Conservation (phyloP, 2,329 filamentous ascomycete genomes). For the Colletotrichum acutatum region DNA sequence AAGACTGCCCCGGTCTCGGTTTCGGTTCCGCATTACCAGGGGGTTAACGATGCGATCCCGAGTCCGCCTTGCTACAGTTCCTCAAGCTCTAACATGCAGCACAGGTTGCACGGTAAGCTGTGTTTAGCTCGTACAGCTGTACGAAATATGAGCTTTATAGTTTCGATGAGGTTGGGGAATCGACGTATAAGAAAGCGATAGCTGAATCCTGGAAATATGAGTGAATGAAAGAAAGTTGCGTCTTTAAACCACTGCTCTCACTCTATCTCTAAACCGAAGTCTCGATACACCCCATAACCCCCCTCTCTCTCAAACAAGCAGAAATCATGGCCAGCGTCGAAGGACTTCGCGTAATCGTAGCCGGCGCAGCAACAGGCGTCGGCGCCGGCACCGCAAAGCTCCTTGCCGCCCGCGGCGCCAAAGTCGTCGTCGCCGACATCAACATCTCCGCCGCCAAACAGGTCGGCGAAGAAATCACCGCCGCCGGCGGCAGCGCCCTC, state of each 20-base stretch:
- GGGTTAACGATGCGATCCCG: neutral
- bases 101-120: too few species aligned
- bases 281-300: neutral
- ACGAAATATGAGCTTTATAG: neutral
- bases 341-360: conserved; percentile 12
- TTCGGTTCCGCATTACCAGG: conserved; percentile 9
- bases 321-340: conserved; percentile 7
- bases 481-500: neutral
- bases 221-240: too few species aligned
- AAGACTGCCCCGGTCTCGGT: conserved; percentile 7
- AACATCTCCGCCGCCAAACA: conserved; percentile 16
- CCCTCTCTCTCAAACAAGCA: neutral
- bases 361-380: conserved; percentile 12
- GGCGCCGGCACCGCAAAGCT: conserved; percentile 14
- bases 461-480: neutral
- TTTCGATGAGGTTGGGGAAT: too few species aligned
- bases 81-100: too few species aligned
- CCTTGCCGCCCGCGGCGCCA: conserved; percentile 14
- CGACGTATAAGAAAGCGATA: neutral
- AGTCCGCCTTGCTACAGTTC: neutral
- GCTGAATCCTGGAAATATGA: too few species aligned
- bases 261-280: too few species aligned
- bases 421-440: conserved; percentile 15
- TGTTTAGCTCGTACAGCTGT: too few species aligned
- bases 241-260: too few species aligned